Base-by-base conservation (phyloP, 139 green algal genomes). In the Limnomonas spitsbergensis region DNA sequence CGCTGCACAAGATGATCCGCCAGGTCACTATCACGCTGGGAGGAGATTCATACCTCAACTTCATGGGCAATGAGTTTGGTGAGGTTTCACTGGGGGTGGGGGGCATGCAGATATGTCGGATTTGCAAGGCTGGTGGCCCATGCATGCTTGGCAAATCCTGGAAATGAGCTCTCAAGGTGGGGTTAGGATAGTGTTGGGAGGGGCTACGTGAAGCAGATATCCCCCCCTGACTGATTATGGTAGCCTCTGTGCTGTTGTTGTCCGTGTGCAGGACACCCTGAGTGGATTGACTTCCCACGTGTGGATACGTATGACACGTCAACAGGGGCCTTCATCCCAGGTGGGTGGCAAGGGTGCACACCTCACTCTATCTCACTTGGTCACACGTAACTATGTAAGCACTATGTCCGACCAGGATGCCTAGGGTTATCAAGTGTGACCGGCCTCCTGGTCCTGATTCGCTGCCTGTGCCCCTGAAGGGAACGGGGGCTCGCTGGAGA, bases 201-300 rank as follows among this genome's bases (percentile, higher is more conserved):
- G n/a, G n/a, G n/a, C n/a, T n/a, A n/a, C n/a, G n/a, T n/a, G n/a
- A n/a, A n/a, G n/a, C n/a, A n/a, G n/a, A n/a, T n/a, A n/a, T n/a
- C n/a, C n/a, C n/a, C n/a, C n/a, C n/a, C n/a, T n/a, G n/a, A n/a
- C n/a, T n/a, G n/a, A n/a, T n/a, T n/a, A n/a, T n/a, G n/a, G n/a
- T n/a, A n/a, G n/a, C n/a, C n/a, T n/a, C n/a, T n/a, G n/a, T n/a
- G n/a, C n/a, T n/a, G n/a, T n/a, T n/a, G n/a, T n/a, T n/a, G n/a
- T n/a, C n/a, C n/a, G n/a, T n/a, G n/a, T 61, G 47, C 47, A 61
- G 47, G 47, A 61, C 47, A 61, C 47, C 47, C 47, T 61, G 96
- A 99, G 85, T 99, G 96, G 96, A 99, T 99, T 76, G 96, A 99
- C 88, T 99, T 99, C 87, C 96, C 96, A 0, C 87, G 96, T 1